phyloP scores from a whole-genome alignment of 495 filamentous ascomycete genomes.

The Jackrogersella multiformis region DNA sequence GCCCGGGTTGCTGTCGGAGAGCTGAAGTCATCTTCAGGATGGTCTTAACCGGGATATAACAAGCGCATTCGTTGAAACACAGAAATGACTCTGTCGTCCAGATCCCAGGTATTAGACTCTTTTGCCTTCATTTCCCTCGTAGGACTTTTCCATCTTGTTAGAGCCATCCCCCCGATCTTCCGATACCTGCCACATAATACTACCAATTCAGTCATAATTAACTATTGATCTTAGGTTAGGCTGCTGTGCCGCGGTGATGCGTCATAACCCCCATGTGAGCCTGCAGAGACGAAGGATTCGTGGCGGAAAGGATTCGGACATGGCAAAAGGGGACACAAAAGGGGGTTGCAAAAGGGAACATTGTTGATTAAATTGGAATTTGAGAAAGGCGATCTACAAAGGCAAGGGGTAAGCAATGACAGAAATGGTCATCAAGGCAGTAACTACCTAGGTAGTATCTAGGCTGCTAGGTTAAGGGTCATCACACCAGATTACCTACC shows the following conservation, averaged over 20 bases:
- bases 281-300: not conserved
- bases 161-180: not conserved
- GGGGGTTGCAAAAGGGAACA: not conserved
- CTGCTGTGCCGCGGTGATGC: not conserved
- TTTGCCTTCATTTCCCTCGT: not conserved
- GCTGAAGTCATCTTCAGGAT: not conserved
- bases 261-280: not conserved
- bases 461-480: too few species aligned
- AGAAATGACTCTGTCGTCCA: not conserved
- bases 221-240: not conserved
- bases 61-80: too few species aligned
- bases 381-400: not conserved
- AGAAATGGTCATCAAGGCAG: not conserved
- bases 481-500: not conserved
- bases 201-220: not conserved
- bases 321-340: too few species aligned
- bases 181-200: not conserved
- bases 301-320: constrained; percentile 2
- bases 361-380: not conserved
- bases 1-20: constrained; percentile 3
- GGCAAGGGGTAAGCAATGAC: not conserved
- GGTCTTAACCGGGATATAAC: not conserved
- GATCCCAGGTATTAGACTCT: not conserved
- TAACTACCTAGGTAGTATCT: too few species aligned
- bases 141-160: not conserved